Percentiles rank a stretch among this genome's conserved stretches.
Evolutionary conservation across 768 basidiomycete genomes (phyloP).

Genomic region (Dacryopinax spathularia): DNA sequence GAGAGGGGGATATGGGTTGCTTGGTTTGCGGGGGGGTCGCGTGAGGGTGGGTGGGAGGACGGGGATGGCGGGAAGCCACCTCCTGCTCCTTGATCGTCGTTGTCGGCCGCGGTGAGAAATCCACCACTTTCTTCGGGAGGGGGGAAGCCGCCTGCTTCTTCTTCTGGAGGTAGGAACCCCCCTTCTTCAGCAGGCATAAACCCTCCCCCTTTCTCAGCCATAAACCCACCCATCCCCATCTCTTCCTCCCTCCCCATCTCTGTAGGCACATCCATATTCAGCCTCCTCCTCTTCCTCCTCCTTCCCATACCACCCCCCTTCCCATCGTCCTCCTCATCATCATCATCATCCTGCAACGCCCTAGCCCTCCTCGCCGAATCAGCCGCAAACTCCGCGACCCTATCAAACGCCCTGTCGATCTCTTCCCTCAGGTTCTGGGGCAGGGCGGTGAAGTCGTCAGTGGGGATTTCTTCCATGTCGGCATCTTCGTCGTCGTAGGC

Average conservation of each 20-base stretch:
- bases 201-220: neutral
- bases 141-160: neutral
- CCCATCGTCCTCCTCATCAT: too few species aligned
- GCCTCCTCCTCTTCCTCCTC: neutral
- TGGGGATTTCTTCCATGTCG: neutral
- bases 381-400: neutral
- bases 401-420: neutral
- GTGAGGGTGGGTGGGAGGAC: neutral
- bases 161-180: neutral
- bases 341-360: too few species aligned
- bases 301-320: too few species aligned
- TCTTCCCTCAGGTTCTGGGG: neutral
- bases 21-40: too few species aligned
- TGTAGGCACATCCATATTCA: neutral
- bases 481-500: neutral
- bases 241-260: too few species aligned
- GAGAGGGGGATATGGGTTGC: constrained; percentile 36
- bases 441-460: neutral
- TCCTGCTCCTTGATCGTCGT: neutral
- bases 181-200: neutral
- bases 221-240: too few species aligned
- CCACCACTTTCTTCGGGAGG: neutral
- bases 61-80: neutral
- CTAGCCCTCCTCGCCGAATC: neutral
- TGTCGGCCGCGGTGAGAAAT: neutral